phyloP scores from a whole-genome alignment of 306 rosid species.

The Luffa acutangula region DNA sequence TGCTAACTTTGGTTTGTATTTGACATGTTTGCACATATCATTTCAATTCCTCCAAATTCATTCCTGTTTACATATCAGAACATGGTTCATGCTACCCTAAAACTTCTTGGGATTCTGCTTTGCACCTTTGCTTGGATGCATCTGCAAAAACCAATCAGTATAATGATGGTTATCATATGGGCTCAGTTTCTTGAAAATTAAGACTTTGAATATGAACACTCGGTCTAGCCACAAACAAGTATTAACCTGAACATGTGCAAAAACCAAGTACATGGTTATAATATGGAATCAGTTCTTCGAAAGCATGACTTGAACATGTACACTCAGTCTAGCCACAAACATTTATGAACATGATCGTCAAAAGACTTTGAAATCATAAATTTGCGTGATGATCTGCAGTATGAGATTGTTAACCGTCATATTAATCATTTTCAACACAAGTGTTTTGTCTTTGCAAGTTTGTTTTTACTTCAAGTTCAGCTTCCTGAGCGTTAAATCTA shows the following conservation, averaged over 20 bases:
- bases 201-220: background rate
- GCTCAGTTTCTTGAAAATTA: background rate
- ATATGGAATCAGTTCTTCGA: slow-evolving; percentile 1
- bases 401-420: background rate
- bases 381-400: background rate
- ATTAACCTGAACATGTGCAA: background rate
- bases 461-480: background rate
- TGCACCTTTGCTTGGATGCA: background rate
- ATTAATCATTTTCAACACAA: background rate
- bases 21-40: background rate
- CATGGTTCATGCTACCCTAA: background rate
- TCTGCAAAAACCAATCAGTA: background rate
- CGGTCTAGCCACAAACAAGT: background rate
- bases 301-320: background rate
- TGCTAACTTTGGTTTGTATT: background rate
- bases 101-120: background rate
- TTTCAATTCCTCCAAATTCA: background rate
- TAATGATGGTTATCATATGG: background rate
- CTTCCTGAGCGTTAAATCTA: background rate
- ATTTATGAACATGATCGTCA: background rate
- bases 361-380: background rate
- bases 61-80: background rate
- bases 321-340: background rate
- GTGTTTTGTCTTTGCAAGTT: background rate
- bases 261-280: background rate